Evolutionary conservation across 148 eudicot species (phyloP).

Genomic region (Cornus kousa): DNA sequence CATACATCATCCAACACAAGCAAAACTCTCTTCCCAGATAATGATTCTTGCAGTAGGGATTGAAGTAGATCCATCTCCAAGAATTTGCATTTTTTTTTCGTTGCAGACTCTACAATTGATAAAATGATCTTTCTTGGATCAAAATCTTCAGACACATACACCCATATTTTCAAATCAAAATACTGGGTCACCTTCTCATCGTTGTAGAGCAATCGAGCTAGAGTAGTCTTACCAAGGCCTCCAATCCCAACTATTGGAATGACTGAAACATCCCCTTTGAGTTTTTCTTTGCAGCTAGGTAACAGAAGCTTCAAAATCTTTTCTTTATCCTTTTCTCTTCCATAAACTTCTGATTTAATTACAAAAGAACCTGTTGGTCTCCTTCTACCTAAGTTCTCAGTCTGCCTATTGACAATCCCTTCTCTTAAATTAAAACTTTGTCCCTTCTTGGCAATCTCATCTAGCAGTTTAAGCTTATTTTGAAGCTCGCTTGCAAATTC

Average conservation of each 20-base stretch:
- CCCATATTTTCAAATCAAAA: conserved; percentile 24
- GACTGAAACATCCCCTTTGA: neutral
- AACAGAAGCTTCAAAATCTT: neutral
- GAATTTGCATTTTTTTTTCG: neutral
- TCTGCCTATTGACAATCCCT: neutral
- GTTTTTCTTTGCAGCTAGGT: neutral
- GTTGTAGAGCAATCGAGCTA: conserved; percentile 19
- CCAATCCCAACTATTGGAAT: conserved; percentile 22
- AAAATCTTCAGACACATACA: conserved; percentile 20
- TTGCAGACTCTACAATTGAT: conserved; percentile 3
- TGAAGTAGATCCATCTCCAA: conserved; percentile 13
- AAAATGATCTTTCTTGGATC: neutral
- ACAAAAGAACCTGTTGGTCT: conserved; percentile 17
- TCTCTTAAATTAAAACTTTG: neutral
- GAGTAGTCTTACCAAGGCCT: conserved; percentile 23
- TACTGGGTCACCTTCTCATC: neutral
- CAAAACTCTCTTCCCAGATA: conserved; percentile 8
- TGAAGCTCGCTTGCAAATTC: neutral
- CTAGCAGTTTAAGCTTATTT: neutral
- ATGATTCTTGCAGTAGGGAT: neutral
- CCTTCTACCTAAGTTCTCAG: neutral
- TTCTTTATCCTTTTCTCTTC: conserved; percentile 16
- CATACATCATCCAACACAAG: conserved; percentile 28
- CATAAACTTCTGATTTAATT: neutral
- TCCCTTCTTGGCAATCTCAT: neutral